phyloP scores from a whole-genome alignment of 495 filamentous ascomycete species.

The Staphylotrichum tortipilum region DNA sequence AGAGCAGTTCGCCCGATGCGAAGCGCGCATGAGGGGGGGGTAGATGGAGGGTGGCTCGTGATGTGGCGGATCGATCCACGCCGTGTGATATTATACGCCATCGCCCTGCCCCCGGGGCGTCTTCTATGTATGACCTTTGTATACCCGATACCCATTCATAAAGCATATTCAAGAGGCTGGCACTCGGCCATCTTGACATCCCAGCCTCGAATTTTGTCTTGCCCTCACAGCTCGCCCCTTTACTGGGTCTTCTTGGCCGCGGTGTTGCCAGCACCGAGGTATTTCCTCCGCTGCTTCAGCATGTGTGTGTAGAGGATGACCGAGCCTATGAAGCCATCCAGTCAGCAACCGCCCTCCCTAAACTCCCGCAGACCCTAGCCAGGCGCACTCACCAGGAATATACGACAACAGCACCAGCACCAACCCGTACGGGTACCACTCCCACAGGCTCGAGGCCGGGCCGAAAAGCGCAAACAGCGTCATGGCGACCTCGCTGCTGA shows the following conservation, averaged over 20 bases:
- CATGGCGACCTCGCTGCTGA: slow-evolving; percentile 73
- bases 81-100: background rate
- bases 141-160: background rate
- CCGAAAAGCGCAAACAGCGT: slow-evolving; percentile 59
- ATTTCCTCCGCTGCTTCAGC: slow-evolving; percentile 78
- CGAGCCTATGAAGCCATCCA: slow-evolving; percentile 50
- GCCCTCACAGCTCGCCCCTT: background rate
- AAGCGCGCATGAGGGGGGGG: slow-evolving; percentile 11
- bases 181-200: no score
- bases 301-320: slow-evolving; percentile 90
- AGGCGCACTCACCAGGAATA: slow-evolving; percentile 59
- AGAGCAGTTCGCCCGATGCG: slow-evolving; percentile 24
- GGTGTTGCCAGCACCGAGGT: slow-evolving; percentile 42
- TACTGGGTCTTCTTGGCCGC: slow-evolving; percentile 26
- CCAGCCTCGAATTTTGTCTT: no score
- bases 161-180: background rate
- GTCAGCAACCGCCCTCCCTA: background rate
- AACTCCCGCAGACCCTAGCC: background rate
- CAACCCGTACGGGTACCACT: slow-evolving; percentile 49
- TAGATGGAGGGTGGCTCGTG: background rate
- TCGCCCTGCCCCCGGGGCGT: background rate
- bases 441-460: slow-evolving; percentile 42
- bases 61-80: background rate
- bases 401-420: slow-evolving; percentile 59
- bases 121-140: background rate